phyloP scores from a whole-genome alignment of 2,329 filamentous ascomycete species.

The Beauveria asiatica region DNA sequence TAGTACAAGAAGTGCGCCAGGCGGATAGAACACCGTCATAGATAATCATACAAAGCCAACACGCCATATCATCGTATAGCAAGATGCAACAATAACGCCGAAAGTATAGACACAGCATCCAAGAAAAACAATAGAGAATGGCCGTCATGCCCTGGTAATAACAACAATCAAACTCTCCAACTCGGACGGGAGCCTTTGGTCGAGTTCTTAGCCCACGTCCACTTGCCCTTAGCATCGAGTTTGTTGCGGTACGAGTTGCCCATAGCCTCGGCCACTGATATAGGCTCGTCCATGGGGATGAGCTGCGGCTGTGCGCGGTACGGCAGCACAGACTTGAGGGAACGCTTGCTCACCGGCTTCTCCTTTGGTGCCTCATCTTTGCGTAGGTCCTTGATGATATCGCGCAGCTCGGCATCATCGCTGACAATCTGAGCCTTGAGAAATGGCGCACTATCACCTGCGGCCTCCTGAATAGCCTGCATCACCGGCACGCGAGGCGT shows the following conservation, averaged over 20 bases:
- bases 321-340: constrained; percentile 26
- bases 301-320: constrained; percentile 27
- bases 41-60: no score
- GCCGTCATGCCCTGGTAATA: not conserved
- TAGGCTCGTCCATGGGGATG: constrained; percentile 27
- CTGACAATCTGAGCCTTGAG: constrained; percentile 77
- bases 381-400: constrained; percentile 57
- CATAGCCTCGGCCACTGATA: constrained; percentile 28
- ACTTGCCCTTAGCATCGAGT: constrained; percentile 18
- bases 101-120: not conserved
- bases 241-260: constrained; percentile 14
- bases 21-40: no score
- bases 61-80: no score
- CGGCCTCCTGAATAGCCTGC: constrained; percentile 52
- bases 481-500: constrained; percentile 69
- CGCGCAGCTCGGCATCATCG: constrained; percentile 63
- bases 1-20: no score
- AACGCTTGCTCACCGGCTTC: constrained; percentile 18
- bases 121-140: not conserved
- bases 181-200: constrained; percentile 18
- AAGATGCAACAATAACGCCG: not conserved
- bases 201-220: constrained; percentile 18
- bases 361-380: constrained; percentile 25
- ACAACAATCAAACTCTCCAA: constrained; percentile 18
- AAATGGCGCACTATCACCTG: constrained; percentile 47